Base-by-base conservation (phyloP, 805 yeast species). In the Nakazawaea peltata region DNA sequence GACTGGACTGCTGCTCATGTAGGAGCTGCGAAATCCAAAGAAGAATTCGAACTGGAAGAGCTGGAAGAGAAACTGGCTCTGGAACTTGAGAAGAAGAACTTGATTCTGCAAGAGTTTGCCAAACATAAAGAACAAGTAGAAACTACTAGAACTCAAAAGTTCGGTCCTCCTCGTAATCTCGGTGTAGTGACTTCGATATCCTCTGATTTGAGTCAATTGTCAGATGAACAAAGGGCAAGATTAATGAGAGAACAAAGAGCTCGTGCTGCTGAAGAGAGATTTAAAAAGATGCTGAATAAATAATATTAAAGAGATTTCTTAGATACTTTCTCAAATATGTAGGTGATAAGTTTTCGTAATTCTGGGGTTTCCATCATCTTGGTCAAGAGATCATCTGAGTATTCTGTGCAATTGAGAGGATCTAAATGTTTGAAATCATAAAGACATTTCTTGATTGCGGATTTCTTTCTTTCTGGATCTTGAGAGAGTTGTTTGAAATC, bases 181-280 rank as follows among this genome's bases (percentile, higher is more conserved):
- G 36, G 36, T 4, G 33, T 37, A 7, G 13, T 33, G 13, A 55
- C 50, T 36, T 45, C 48, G n/a, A 43, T 46, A 2, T 28, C 54
- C 15, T 39, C 44, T 11, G 27, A 41, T 19, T 24, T 44, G 13
- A 43, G 53, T 1, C 58, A 54, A 28, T 67, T 59, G 43, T 59
- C 62, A 16, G 75, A 74, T 30, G 47, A 78, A 36, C 96, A 88
- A 44, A 70, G 75, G 48, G 67, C 69, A 69, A 71, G 78, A 48
- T 59, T 92, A 15, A 87, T 88, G 82, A 73, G 98, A 41, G 98
- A 92, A 49, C 88, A 88, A 50, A 67, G 97, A 36, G 97, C 97
- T 1, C 70, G 97, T 37, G 98, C 98, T 0, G 97, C 95, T 0
- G 97, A 92, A 54, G 95, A 90, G 0, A 67, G 98, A 46, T 47